These are phyloP conservation scores for Roridomyces roridus DNA, from an alignment of 768 basidiomycete species.

Conservation along the genomic window DNA sequence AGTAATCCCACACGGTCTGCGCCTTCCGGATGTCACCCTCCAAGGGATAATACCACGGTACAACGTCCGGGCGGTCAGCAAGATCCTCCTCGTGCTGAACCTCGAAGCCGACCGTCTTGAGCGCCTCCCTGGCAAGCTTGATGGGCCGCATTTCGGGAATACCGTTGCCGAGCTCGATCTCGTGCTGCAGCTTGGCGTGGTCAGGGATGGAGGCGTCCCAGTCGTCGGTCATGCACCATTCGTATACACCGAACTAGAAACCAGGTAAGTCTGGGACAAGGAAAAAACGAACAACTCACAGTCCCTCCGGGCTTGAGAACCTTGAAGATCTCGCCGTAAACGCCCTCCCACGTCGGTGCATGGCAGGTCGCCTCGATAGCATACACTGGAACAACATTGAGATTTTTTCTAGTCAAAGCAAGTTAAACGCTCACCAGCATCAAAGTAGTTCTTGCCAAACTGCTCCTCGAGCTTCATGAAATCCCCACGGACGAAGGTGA, in stretches of 20 bases:
- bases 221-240: constrained; percentile 97
- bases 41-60: constrained; percentile 96
- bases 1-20: constrained; percentile 91
- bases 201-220: constrained; percentile 87
- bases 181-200: constrained; percentile 92
- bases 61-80: constrained; percentile 77
- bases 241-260: constrained; percentile 92
- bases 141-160: constrained; percentile 97
- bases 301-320: constrained; percentile 96
- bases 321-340: constrained; percentile 92
- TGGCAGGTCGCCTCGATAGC: constrained; percentile 99
- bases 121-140: constrained; percentile 70
- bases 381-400: constrained; percentile 63
- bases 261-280: neutral
- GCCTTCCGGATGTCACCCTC: constrained; percentile 93
- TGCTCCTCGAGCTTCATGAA: constrained; percentile 94
- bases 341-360: constrained; percentile 94
- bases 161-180: constrained; percentile 93
- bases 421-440: constrained; percentile 72
- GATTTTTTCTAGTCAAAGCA: neutral
- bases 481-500: constrained; percentile 90
- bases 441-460: constrained; percentile 93
- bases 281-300: constrained; percentile 53
- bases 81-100: constrained; percentile 94
- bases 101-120: constrained; percentile 84